Evolutionary conservation across 1,139 yeast species (phyloP), one percentile per base, ranked within the genome.

Genomic region (Ogataea hybrid): DNA sequence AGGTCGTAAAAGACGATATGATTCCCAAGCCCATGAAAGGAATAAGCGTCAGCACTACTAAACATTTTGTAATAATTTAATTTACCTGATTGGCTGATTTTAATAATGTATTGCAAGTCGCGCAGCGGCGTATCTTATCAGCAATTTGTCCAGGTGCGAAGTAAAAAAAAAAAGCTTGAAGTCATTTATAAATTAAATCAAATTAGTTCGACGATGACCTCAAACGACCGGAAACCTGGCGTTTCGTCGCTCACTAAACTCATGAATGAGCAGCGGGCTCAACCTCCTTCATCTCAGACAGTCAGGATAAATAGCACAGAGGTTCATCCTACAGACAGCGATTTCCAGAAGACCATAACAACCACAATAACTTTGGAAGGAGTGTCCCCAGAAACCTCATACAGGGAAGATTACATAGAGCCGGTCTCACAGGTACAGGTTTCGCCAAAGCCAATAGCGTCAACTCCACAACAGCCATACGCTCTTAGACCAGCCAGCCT

Each of bases 291-390:
- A 8, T 39, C 48, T 9, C 47, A 55, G 8, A 41, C 30, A 23
- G 39, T 45, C 17, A 46, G 45, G 15, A 37, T 48, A 8, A 44
- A 43, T 34, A 43, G 47, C 11, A 33, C 51, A 4, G 46, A 37
- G 22, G 38, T 39, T 28, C 39, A 32, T 25, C 39, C 49, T 6
- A 48, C 46, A 22, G 43, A 46, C 3, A 42, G 39, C 28, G 50
- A 51, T 9, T 56, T 56, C 32, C 56, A 51, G 35, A 53, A 52
- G 14, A 53, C 60, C 6, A 56, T 61, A 21, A 59, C 63, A 5
- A 60, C 64, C 6, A 58, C 65, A 2, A 55, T 60, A 3, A 57
- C 64, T 6, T 48, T 60, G 10, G 62, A 58, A 35, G 65, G 60
- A 1, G 55, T 57, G 2, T 58, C 64, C 3, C 60, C 62, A 2